These are phyloP conservation scores for Thecamonas trahens DNA, from an alignment of 78 protist genomes.

Conservation along the genomic window DNA sequence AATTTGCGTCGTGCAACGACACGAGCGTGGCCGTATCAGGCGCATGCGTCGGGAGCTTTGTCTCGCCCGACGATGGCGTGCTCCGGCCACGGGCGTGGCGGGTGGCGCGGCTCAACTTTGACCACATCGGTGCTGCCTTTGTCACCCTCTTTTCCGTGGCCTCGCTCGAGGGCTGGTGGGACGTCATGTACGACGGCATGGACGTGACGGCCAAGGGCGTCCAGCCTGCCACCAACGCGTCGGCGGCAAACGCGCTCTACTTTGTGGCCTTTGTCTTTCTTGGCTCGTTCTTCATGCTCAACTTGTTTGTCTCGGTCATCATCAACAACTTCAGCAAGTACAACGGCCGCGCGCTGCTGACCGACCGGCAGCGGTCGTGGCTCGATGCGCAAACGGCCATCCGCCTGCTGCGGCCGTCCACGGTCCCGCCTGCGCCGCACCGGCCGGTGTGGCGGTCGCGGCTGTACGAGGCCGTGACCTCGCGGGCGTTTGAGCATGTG, in stretches of 20 bases:
- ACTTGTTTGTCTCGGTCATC: constrained; percentile 27
- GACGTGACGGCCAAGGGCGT: constrained; percentile 1
- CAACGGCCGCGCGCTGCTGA: not conserved
- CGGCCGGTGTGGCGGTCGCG: not conserved
- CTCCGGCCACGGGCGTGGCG: not conserved
- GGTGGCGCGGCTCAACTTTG: constrained; percentile 12
- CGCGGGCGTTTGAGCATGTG: not conserved
- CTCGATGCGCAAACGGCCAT: not conserved
- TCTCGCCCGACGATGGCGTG: not conserved
- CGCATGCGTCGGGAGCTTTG: not conserved
- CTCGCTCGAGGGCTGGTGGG: constrained; percentile 10
- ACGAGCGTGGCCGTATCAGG: not conserved
- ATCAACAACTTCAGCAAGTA: constrained; percentile 4
- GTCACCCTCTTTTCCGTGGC: not conserved
- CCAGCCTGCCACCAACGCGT: not conserved
- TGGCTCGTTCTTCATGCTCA: constrained; percentile 24
- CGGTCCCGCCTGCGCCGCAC: not conserved
- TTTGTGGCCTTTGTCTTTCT: constrained; percentile 16
- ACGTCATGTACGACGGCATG: constrained; percentile 12
- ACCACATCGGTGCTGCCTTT: not conserved
- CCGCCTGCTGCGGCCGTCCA: not conserved
- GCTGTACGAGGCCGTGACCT: not conserved
- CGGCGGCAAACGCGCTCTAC: not conserved
- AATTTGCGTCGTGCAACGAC: constrained; percentile 17
- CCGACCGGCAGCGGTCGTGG: not conserved